Evolutionary conservation across 208 protist species (phyloP).

Genomic region (Crithidia fasciculata): DNA sequence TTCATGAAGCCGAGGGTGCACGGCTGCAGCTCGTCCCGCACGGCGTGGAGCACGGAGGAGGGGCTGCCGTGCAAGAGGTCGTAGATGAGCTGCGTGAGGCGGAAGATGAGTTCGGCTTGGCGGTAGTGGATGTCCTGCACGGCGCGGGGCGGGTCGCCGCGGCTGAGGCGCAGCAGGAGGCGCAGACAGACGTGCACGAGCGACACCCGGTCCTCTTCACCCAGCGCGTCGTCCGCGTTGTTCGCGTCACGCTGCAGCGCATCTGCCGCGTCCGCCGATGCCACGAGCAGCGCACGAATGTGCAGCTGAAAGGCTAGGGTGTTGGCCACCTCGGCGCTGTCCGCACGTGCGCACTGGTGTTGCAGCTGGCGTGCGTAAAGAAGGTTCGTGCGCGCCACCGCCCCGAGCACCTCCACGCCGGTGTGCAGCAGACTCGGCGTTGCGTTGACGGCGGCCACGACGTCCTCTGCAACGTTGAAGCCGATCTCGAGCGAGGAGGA

Average conservation of each 20-base stretch:
- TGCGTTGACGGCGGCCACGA: conserved; percentile 38
- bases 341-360: conserved; percentile 27
- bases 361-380: conserved; percentile 41
- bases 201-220: conserved; percentile 30
- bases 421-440: conserved; percentile 45
- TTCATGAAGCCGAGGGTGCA: conserved; percentile 40
- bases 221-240: conserved; percentile 11
- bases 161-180: conserved; percentile 37
- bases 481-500: conserved; percentile 55
- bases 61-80: conserved; percentile 46
- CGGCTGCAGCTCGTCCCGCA: conserved; percentile 31
- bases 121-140: conserved; percentile 48
- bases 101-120: conserved; percentile 68
- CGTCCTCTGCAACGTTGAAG: conserved; percentile 43
- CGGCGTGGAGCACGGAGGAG: conserved; percentile 32
- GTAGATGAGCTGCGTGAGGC: conserved; percentile 54
- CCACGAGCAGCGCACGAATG: conserved; percentile 28
- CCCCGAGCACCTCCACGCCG: conserved; percentile 40
- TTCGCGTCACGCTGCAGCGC: not conserved
- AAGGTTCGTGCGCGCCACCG: conserved; percentile 39
- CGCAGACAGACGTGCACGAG: conserved; percentile 34
- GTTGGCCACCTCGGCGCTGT: conserved; percentile 31
- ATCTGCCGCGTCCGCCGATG: conserved; percentile 1
- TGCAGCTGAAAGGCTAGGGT: conserved; percentile 28
- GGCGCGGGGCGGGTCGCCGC: conserved; percentile 34